Conservation (phyloP, 352 stramenopile genomes). For the Thalassiosira hispida region DNA sequence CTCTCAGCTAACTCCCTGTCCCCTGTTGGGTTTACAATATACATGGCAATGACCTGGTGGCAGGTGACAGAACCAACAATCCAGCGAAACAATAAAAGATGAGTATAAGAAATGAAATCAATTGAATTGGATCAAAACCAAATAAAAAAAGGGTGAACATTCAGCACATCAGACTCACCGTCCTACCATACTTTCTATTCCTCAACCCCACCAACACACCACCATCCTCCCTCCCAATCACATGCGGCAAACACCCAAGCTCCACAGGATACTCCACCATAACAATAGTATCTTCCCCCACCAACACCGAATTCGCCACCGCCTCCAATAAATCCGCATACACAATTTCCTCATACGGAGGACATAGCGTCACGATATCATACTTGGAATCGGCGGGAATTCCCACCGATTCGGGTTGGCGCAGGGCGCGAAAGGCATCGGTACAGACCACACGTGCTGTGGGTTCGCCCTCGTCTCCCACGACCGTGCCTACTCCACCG, state of each 20-base stretch:
- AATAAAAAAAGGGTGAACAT: constrained; percentile 45
- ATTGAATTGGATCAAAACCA: not conserved
- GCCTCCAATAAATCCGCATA: constrained; percentile 86
- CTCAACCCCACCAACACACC: constrained; percentile 84
- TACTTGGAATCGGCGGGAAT: constrained; percentile 72
- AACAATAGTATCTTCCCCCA: constrained; percentile 86
- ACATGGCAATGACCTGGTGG: constrained; percentile 80
- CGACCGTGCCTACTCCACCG: constrained; percentile 27
- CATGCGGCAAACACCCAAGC: constrained; percentile 85
- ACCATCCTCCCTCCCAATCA: constrained; percentile 71
- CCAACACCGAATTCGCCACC: constrained; percentile 77
- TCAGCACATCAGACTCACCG: constrained; percentile 32
- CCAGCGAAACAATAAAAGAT: not conserved
- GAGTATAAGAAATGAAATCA: not conserved
- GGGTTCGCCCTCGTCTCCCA: constrained; percentile 52
- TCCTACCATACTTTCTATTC: constrained; percentile 89
- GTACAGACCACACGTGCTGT: constrained; percentile 65
- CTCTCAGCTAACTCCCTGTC: constrained; percentile 70
- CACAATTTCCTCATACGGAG: constrained; percentile 89
- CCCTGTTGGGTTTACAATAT: constrained; percentile 83
- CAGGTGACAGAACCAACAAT: not conserved
- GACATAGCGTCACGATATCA: constrained; percentile 87
- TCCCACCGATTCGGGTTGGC: constrained; percentile 69
- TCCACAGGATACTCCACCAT: constrained; percentile 90
- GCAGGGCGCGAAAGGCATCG: constrained; percentile 74